Base-by-base conservation (phyloP, 805 yeast genomes). In the Dipodascopsis tothii region DNA sequence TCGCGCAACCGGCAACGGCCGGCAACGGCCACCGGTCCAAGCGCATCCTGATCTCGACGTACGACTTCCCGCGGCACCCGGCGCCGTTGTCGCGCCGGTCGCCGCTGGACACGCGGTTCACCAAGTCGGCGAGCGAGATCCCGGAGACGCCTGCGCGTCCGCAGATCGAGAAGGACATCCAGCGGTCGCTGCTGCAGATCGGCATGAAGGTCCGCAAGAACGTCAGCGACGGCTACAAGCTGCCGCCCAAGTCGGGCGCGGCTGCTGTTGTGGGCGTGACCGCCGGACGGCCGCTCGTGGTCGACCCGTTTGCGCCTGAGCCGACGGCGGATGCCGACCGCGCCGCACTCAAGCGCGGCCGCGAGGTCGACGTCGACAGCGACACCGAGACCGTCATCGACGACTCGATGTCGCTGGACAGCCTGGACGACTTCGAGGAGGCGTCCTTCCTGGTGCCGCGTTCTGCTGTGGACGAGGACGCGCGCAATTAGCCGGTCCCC, bases 191-290 rank as follows among this genome's bases (percentile, higher is more conserved):
- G 23, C 33, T 48, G 6, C 37, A 40, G 6, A 41, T 48, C 20
- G 52, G 52, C 16, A 48, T 48, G 52, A 47, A 42, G 9, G 45
- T 48, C n/a, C 40, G 52, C 32, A 48, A 48, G 50, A 27, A 33
- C 37, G 38, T 48, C 5, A 38, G 36, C 20, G 52, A 48, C 32
- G 52, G 52, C 25, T 48, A 48, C 45, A 45, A 46, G 33, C 35
- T 39, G 39, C 48, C 45, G 7, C 11, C 7, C 17, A 39, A 16
- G n/a, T 9, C 5, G 5, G 18, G 4, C 27, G 27, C 35, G 33
- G 35, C 30, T 17, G 6, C 39, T 27, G 46, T 40, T 2, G 19
- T 9, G 18, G 40, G 46, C 3, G 37, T 23, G 5, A 11, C 21
- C n/a, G 35, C 40, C 21, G 46, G 39, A 22, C 21, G 40, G 3